phyloP scores from a whole-genome alignment of 352 stramenopile genomes.

The Globisporangium uncinulatum region DNA sequence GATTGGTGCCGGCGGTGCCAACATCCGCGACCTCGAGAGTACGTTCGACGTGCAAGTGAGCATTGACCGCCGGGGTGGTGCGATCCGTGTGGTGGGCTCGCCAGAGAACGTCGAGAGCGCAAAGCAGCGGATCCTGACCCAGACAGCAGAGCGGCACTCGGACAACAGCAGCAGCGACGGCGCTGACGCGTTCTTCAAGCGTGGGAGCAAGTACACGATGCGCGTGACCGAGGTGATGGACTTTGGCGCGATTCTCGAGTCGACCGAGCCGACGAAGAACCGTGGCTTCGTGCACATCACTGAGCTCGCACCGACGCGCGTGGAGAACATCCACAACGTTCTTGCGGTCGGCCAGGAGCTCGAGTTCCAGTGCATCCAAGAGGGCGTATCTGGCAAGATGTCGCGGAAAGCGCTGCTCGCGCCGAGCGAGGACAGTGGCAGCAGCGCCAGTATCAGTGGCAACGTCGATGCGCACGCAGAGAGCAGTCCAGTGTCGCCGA shows the following conservation, averaged over 20 bases:
- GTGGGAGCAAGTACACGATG: constrained; percentile 88
- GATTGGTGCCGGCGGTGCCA: constrained; percentile 71
- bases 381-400: constrained; percentile 77
- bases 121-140: constrained; percentile 58
- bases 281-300: constrained; percentile 94
- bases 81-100: constrained; percentile 87
- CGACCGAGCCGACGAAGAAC: constrained; percentile 58
- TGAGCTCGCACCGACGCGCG: constrained; percentile 73
- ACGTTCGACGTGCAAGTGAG: constrained; percentile 49
- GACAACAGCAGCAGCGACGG: constrained; percentile 7
- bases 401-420: constrained; percentile 56
- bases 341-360: constrained; percentile 69
- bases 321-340: constrained; percentile 58
- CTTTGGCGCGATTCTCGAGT: constrained; percentile 92
- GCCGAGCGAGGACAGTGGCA: not conserved
- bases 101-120: constrained; percentile 68
- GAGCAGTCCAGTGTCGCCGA: not conserved
- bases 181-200: constrained; percentile 63
- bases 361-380: constrained; percentile 76
- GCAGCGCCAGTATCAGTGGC: not conserved
- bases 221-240: constrained; percentile 93
- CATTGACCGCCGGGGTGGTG: constrained; percentile 82
- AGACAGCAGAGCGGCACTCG: constrained; percentile 19
- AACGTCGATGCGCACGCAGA: not conserved
- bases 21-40: constrained; percentile 71